phyloP scores from a whole-genome alignment of 2,329 filamentous ascomycete genomes.

The Lizonia empirigonia region DNA sequence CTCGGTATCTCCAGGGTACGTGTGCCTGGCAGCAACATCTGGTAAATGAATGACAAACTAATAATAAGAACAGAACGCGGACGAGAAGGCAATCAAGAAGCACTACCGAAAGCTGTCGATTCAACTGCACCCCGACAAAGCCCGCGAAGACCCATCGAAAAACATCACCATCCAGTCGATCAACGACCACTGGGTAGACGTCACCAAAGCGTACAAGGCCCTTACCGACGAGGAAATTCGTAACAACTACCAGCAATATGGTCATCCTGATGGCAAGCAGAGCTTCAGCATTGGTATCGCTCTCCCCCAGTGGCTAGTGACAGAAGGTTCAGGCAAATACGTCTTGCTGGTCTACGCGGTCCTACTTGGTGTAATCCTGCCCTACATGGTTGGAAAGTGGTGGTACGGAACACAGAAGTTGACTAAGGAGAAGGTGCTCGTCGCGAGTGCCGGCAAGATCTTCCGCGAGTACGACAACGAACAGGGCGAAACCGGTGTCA shows the following conservation, averaged over 20 bases:
- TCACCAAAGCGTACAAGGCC: slow-evolving; percentile 97
- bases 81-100: slow-evolving; percentile 89
- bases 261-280: slow-evolving; percentile 97
- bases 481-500: slow-evolving; percentile 78
- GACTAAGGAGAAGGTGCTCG: slow-evolving; percentile 90
- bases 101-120: slow-evolving; percentile 87
- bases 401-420: slow-evolving; percentile 96
- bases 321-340: slow-evolving; percentile 94
- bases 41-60: slow-evolving; percentile 18
- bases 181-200: slow-evolving; percentile 88
- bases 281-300: slow-evolving; percentile 98
- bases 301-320: slow-evolving; percentile 88
- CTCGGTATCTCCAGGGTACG: slow-evolving; percentile 80
- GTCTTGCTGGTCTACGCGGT: slow-evolving; percentile 87
- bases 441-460: slow-evolving; percentile 91
- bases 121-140: slow-evolving; percentile 92
- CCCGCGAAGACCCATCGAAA: slow-evolving; percentile 78
- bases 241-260: slow-evolving; percentile 95
- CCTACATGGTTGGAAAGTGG: slow-evolving; percentile 94
- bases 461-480: slow-evolving; percentile 91
- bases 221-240: slow-evolving; percentile 96
- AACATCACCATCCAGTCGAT: slow-evolving; percentile 87
- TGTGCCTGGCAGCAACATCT: slow-evolving; percentile 6
- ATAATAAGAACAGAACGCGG: slow-evolving; percentile 65
- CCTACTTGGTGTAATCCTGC: slow-evolving; percentile 85